Conservation (phyloP, 805 yeast species). For the Kuraishia hungarica region DNA sequence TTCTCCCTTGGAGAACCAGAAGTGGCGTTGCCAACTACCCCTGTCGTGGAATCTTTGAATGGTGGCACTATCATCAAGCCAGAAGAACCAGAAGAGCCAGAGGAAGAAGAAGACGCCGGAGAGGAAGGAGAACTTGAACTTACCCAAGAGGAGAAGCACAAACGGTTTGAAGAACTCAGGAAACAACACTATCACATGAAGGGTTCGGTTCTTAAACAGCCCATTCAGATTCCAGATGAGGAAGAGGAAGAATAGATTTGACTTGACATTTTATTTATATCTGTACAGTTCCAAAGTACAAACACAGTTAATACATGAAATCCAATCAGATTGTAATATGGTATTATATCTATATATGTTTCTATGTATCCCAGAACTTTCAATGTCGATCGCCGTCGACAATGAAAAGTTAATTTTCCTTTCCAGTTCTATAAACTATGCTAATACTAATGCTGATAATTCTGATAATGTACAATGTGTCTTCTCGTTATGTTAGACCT, state of each 20-base stretch:
- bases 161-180: conserved; percentile 66
- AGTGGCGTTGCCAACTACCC: conserved; percentile 5
- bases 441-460: neutral
- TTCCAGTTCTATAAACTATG: neutral
- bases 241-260: conserved; percentile 14
- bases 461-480: neutral
- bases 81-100: conserved; percentile 12
- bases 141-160: conserved; percentile 54
- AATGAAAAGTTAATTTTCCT: neutral
- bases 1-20: conserved; percentile 55
- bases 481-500: neutral
- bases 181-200: conserved; percentile 68
- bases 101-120: conserved; percentile 27
- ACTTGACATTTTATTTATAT: too few relatives aligned
- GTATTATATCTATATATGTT: neutral
- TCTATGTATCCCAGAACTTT: neutral
- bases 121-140: conserved; percentile 29
- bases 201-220: conserved; percentile 37
- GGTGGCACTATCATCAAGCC: conserved; percentile 30
- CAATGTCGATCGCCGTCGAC: neutral
- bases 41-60: conserved; percentile 20
- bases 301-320: neutral
- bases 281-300: neutral
- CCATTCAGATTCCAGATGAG: conserved; percentile 25
- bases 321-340: neutral